Evolutionary conservation across 306 rosid genomes (phyloP).

Genomic region (Macrotyloma uniflorum): DNA sequence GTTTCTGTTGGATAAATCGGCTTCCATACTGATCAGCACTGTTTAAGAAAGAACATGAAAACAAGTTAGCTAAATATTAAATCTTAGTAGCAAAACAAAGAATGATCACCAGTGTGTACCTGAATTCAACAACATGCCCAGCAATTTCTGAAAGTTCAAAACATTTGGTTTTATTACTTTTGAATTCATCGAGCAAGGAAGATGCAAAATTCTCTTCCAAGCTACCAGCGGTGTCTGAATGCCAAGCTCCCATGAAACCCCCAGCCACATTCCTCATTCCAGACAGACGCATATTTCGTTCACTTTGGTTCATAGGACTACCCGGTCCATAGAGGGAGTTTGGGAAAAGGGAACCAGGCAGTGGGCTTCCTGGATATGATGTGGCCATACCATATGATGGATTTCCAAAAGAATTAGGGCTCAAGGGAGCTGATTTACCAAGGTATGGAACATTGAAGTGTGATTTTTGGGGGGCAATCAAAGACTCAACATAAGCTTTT

Average conservation of each 20-base stretch:
- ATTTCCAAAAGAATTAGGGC: conserved; percentile 64
- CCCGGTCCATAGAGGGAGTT: conserved; percentile 79
- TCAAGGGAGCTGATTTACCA: conserved; percentile 66
- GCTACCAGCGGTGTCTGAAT: conserved; percentile 67
- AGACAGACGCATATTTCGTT: conserved; percentile 60
- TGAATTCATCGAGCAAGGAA: conserved; percentile 85
- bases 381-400: conserved; percentile 49
- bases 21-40: conserved; percentile 97
- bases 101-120: conserved; percentile 48
- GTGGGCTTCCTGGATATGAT: conserved; percentile 88
- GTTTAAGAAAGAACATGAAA: conserved; percentile 32
- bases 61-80: conserved; percentile 28
- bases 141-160: conserved; percentile 82
- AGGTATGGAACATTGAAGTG: conserved; percentile 65
- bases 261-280: conserved; percentile 70
- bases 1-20: conserved; percentile 92
- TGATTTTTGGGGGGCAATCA: conserved; percentile 66
- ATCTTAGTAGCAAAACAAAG: conserved; percentile 30
- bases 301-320: conserved; percentile 86
- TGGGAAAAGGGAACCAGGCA: conserved; percentile 70
- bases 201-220: conserved; percentile 75
- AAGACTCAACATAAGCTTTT: conserved; percentile 75
- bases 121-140: conserved; percentile 75
- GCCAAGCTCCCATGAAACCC: conserved; percentile 80
- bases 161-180: conserved; percentile 78